phyloP scores from a whole-genome alignment of 805 yeast species.

The Sporopachydermia quercuum region DNA sequence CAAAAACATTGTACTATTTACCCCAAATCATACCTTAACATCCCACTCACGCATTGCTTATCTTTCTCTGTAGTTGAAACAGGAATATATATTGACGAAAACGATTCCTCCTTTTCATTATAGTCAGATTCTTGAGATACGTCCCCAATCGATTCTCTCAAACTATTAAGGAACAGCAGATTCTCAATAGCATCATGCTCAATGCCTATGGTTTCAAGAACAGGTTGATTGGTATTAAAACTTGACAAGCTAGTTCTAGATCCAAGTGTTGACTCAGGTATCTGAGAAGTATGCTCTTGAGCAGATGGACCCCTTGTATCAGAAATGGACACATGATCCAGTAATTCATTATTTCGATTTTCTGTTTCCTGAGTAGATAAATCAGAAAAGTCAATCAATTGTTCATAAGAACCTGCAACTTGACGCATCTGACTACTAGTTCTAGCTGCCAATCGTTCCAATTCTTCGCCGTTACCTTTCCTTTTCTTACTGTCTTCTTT shows the following conservation, averaged over 20 bases:
- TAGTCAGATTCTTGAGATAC: background rate
- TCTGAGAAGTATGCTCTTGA: background rate
- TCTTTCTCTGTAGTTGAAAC: background rate
- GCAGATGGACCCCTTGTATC: too few species aligned
- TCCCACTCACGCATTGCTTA: background rate
- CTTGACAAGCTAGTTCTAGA: background rate
- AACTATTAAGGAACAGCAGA: background rate
- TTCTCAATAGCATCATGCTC: slow-evolving; percentile 1
- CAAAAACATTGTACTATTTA: too few species aligned
- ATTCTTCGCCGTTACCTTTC: slow-evolving; percentile 18
- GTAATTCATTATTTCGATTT: background rate
- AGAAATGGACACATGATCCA: background rate
- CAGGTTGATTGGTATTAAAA: background rate
- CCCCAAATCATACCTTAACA: background rate
- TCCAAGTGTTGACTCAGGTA: background rate
- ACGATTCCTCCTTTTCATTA: background rate
- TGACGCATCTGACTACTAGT: background rate
- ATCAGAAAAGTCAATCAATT: background rate
- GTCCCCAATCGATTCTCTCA: background rate
- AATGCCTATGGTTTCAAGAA: background rate
- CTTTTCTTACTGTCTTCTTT: slow-evolving; percentile 16
- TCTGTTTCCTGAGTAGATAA: too few species aligned
- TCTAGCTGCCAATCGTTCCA: background rate
- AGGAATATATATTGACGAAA: background rate
- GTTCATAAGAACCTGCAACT: background rate